Conservation (phyloP, 257 asterid species). For the Solanum piurae region DNA sequence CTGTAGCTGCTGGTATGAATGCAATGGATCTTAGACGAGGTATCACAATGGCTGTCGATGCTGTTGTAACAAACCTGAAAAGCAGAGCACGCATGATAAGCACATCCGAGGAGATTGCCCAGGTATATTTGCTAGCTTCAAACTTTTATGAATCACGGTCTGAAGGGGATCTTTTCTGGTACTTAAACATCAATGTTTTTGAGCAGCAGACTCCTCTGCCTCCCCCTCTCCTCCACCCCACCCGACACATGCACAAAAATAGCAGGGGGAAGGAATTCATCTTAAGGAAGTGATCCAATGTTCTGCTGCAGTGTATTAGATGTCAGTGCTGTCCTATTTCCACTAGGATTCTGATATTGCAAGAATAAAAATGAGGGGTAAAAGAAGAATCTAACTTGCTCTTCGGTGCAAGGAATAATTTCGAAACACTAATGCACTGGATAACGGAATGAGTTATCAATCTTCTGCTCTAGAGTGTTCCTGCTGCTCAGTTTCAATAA, state of each 20-base stretch:
- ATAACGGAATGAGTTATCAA: background rate
- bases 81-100: slow-evolving; percentile 50
- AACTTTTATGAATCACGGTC: background rate
- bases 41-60: slow-evolving; percentile 47
- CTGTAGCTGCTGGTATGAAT: slow-evolving; percentile 64
- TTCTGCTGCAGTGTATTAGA: background rate
- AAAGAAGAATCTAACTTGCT: background rate
- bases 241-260: background rate
- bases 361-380: background rate
- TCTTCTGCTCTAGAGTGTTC: background rate
- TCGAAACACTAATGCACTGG: background rate
- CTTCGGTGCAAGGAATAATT: background rate
- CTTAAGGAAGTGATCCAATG: background rate
- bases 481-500: background rate
- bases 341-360: background rate
- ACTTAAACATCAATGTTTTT: background rate
- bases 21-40: slow-evolving; percentile 64
- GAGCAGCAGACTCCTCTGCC: background rate
- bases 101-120: slow-evolving; percentile 52
- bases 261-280: background rate
- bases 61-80: slow-evolving; percentile 38
- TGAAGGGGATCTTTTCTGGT: background rate
- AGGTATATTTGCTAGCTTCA: slow-evolving; percentile 17
- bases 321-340: background rate
- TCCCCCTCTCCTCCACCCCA: background rate